Conservation (phyloP, 441 rosid genomes). For the Pelargonium citronellum region DNA sequence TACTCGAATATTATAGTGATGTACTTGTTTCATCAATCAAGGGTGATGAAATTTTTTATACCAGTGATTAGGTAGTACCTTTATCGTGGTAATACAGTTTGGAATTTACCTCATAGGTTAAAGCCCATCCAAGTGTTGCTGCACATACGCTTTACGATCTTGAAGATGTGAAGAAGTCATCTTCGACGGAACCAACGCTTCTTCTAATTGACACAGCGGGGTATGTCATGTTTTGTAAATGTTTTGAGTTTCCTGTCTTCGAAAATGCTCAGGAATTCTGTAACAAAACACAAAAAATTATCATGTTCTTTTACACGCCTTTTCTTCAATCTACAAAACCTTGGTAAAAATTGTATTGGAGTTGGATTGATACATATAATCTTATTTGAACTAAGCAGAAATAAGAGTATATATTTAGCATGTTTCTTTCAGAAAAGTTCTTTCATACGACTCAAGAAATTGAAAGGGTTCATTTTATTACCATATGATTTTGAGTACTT, state of each 20-base stretch:
- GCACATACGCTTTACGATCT: slow-evolving; percentile 79
- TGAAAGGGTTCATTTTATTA: background rate
- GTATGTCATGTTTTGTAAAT: slow-evolving; percentile 26
- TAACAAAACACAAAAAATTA: background rate
- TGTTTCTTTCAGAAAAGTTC: slow-evolving; percentile 3
- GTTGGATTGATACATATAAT: slow-evolving; percentile 1
- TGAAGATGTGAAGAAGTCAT: slow-evolving; percentile 55
- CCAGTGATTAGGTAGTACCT: background rate
- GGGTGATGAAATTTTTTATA: slow-evolving; percentile 3
- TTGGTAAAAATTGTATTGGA: background rate
- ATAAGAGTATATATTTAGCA: slow-evolving; percentile 10
- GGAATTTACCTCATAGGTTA: slow-evolving; percentile 35
- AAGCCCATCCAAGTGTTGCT: slow-evolving; percentile 85
- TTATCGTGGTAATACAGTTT: background rate
- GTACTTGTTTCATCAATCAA: slow-evolving; percentile 3
- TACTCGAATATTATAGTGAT: slow-evolving; percentile 24
- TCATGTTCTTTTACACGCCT: background rate
- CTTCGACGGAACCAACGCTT: slow-evolving; percentile 75
- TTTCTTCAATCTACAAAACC: background rate
- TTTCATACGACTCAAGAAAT: background rate
- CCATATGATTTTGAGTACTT: background rate
- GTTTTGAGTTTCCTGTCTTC: background rate
- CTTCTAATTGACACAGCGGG: slow-evolving; percentile 84
- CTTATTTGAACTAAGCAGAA: background rate
- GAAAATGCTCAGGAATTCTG: background rate